phyloP scores from a whole-genome alignment of 768 basidiomycete genomes.

The Russula ochroleuca region DNA sequence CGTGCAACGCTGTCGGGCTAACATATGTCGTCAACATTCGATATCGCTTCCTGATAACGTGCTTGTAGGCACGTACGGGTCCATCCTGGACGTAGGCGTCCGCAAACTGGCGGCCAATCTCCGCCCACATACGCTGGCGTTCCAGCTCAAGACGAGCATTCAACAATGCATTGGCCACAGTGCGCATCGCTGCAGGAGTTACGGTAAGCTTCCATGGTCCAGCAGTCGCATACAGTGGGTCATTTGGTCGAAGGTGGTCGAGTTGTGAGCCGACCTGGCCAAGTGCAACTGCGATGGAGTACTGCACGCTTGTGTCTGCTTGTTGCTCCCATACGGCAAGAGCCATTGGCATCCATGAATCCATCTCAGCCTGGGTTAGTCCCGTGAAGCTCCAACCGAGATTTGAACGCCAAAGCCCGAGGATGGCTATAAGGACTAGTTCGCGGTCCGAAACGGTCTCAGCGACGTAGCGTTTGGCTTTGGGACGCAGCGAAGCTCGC shows the following conservation, averaged over 20 bases:
- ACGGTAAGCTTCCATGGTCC: constrained; percentile 43
- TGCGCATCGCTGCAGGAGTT: constrained; percentile 37
- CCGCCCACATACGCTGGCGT: constrained; percentile 63
- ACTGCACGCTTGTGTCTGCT: constrained; percentile 62
- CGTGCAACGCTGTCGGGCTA: constrained; percentile 39
- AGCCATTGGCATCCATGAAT: constrained; percentile 45
- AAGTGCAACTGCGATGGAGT: constrained; percentile 52
- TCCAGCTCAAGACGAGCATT: constrained; percentile 56
- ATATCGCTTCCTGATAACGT: background rate
- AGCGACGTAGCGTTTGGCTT: constrained; percentile 50
- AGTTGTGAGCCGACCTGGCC: constrained; percentile 43
- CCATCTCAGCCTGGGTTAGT: constrained; percentile 39
- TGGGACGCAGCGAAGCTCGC: constrained; percentile 53
- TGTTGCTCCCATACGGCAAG: constrained; percentile 58
- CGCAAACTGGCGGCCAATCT: constrained; percentile 48
- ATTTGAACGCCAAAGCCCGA: constrained; percentile 62
- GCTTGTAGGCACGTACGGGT: constrained; percentile 8
- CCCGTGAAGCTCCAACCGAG: constrained; percentile 52
- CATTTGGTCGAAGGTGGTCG: constrained; percentile 41
- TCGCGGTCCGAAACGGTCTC: constrained; percentile 67
- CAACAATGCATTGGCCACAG: constrained; percentile 54
- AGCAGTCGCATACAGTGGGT: constrained; percentile 38
- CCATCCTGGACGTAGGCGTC: constrained; percentile 40
- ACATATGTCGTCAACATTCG: background rate
- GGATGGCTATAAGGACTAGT: constrained; percentile 61